Conservation (phyloP, 1,284 basidiomycete genomes). For the Trichosporon inkin region DNA sequence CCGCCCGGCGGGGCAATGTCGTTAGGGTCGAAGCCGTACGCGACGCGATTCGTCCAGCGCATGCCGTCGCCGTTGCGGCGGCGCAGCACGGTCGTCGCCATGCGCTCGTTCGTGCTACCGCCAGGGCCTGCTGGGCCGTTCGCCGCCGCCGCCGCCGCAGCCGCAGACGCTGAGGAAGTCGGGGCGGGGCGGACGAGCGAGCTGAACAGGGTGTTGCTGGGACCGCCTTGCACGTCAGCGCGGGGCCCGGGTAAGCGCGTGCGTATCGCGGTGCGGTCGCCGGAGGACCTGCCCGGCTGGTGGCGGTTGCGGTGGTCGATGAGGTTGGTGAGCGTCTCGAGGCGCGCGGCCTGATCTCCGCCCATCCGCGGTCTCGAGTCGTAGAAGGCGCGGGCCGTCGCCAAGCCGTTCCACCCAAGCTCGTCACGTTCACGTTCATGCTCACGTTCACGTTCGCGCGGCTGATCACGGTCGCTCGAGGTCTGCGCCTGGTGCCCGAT, state of each 20-base stretch:
- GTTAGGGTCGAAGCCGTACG: conserved; percentile 15
- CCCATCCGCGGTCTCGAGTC: not conserved
- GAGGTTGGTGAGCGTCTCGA: not conserved
- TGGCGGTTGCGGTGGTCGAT: not conserved
- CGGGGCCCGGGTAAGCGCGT: not conserved
- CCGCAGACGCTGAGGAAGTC: not conserved
- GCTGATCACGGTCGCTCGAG: not conserved
- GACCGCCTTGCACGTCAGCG: not conserved
- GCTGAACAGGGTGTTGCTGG: not conserved
- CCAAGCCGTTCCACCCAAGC: not conserved
- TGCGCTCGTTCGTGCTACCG: conserved; percentile 15
- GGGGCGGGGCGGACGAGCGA: not conserved
- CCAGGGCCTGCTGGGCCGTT: not conserved
- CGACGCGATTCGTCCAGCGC: not conserved
- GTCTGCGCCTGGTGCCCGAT: not conserved
- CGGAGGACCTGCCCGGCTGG: not conserved
- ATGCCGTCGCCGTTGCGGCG: conserved; percentile 9
- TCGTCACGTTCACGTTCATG: conserved; percentile 1
- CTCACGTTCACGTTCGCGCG: conserved; percentile 3
- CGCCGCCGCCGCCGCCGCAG: not conserved
- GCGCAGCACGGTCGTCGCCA: conserved; percentile 17
- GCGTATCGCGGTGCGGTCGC: conserved; percentile 10
- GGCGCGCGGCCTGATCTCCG: not conserved
- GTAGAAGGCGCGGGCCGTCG: conserved; percentile 2
- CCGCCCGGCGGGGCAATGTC: conserved; percentile 20